Evolutionary conservation across 495 filamentous ascomycete species (phyloP), one percentile per base, ranked within the genome.

Genomic region (Aspergillus baeticus): DNA sequence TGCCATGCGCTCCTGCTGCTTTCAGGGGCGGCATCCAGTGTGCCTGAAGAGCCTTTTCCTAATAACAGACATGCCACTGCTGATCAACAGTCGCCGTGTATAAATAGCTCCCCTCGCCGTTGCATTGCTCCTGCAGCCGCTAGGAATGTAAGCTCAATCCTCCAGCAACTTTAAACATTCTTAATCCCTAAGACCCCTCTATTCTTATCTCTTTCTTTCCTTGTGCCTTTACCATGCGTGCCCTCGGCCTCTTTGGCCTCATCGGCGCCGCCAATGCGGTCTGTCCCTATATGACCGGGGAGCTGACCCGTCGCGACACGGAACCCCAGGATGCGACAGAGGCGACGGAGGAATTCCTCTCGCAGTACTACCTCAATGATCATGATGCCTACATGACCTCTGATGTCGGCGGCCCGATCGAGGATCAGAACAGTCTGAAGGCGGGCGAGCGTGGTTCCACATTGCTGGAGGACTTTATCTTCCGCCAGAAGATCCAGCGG

Each of bases 391-490:
- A 71, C 67, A 70, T 90, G 62, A 91, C 88, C 0, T 83, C 82
- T 42, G 89, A 92, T 66, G 84, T 84, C 14, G 89, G 88, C n/a
- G 86, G 85, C 10, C 88, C 86, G 0, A 87, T 92, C 46, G 75
- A 74, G 33, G 89, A 92, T 43, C 84, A 85, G 60, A 74, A 79
- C 60, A 89, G 86, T 60, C 70, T 93, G 45, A 88, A 79, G 59
- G 88, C 84, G 43, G 89, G 89, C 0, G 75, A 79, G n/a, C 79
- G 89, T 44, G 89, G 89, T 1, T 81, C 89, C 13, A 88, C 87
- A 2, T 73, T 92, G 35, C 73, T 93, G 10, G 89, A 93, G 63
- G 89, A 93, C 61, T 92, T 89, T 51, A 89, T 91, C 59, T 87
- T 91, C 69, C 82, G 89, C 20, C 87, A 91, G 57, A 93, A 92